Percentiles rank a stretch among this genome's conserved stretches.
phyloP scores from a whole-genome alignment of 768 basidiomycete genomes.

The Hortiboletus campestris region DNA sequence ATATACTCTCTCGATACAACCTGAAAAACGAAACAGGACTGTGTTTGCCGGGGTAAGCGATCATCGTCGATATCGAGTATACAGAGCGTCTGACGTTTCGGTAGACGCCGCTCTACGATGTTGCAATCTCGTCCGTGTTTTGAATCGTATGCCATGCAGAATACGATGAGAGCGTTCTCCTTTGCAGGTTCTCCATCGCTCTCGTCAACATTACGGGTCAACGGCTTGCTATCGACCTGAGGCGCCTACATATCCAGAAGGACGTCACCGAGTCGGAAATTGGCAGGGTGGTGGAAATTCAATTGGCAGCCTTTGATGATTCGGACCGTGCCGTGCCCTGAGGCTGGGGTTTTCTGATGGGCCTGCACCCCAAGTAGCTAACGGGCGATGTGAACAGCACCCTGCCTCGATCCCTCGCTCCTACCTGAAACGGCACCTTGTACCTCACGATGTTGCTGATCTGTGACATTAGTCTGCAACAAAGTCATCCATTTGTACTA shows the following conservation, averaged over 20 bases:
- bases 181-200: neutral
- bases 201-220: slow-evolving; percentile 2
- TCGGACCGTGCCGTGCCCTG: neutral
- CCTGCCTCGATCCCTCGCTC: no score
- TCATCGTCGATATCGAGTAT: neutral
- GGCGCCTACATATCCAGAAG: neutral
- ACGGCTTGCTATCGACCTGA: slow-evolving; percentile 3
- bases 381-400: no score
- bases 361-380: no score
- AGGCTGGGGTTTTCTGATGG: no score
- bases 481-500: no score
- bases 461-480: no score
- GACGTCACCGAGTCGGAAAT: neutral
- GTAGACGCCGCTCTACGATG: neutral
- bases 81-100: neutral
- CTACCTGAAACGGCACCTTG: no score
- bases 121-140: neutral
- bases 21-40: neutral
- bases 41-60: neutral
- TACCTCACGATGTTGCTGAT: no score
- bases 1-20: neutral
- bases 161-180: neutral
- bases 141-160: neutral
- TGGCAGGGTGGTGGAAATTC: slow-evolving; percentile 1
- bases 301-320: neutral